These are phyloP conservation scores for Xerocomellus chrysenteron DNA, from an alignment of 768 basidiomycete genomes.

Conservation along the genomic window DNA sequence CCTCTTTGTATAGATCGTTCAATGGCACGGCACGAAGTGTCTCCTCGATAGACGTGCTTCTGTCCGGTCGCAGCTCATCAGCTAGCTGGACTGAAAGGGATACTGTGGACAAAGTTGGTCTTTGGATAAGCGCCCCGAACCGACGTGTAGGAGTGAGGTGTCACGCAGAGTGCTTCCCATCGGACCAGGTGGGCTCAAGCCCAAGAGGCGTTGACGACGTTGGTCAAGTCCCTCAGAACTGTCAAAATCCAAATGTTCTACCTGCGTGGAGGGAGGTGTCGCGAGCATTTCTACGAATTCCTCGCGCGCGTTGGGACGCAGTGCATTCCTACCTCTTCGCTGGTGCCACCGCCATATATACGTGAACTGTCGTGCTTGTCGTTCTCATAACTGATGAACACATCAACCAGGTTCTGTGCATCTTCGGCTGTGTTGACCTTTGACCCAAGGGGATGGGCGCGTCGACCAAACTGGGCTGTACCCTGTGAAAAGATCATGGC, in stretches of 20 bases:
- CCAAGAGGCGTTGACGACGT: neutral
- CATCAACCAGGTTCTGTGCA: constrained; percentile 22
- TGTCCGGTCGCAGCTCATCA: constrained; percentile 31
- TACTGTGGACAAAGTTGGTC: constrained; percentile 23
- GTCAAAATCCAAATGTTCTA: constrained; percentile 6
- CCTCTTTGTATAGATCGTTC: constrained; percentile 50
- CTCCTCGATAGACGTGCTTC: constrained; percentile 44
- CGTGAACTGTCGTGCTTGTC: constrained; percentile 13
- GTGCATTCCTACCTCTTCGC: constrained; percentile 10
- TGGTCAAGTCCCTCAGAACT: neutral
- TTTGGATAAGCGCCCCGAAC: neutral
- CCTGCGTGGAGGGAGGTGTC: constrained; percentile 23
- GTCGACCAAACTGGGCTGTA: constrained; percentile 16
- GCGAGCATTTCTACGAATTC: neutral
- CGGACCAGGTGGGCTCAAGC: neutral
- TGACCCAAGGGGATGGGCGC: constrained; percentile 2
- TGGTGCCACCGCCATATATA: constrained; percentile 11
- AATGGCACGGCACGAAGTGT: constrained; percentile 47
- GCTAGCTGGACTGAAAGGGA: constrained; percentile 14
- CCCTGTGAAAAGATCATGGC: constrained; percentile 1
- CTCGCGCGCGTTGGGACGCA: neutral
- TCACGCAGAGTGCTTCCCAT: constrained; percentile 35
- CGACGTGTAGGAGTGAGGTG: neutral
- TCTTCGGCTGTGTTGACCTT: constrained; percentile 13
- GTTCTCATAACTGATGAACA: constrained; percentile 14